A percentile compares a stretch with the other conserved stretches of the same genome.
Evolutionary conservation across 331 rosid genomes (phyloP).

Genomic region (Rhamnella rubrinervis): DNA sequence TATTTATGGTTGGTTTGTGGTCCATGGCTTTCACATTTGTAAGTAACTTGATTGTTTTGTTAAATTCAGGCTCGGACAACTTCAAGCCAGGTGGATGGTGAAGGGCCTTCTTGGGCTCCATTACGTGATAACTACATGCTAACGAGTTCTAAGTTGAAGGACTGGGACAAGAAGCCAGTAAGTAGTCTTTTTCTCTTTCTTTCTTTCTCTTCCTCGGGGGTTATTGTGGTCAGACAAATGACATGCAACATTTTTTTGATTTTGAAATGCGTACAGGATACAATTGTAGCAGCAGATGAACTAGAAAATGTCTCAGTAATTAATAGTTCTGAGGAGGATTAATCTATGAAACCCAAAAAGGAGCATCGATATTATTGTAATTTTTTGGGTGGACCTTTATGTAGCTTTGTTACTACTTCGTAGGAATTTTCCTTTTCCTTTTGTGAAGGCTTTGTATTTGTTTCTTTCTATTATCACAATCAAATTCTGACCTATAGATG

Average conservation of each 20-base stretch:
- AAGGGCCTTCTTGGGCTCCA: constrained; percentile 93
- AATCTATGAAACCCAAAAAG: constrained; percentile 6
- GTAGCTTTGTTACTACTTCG: constrained; percentile 9
- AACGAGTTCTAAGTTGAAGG: constrained; percentile 70
- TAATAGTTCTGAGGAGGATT: constrained; percentile 78
- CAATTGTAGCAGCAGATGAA: constrained; percentile 55
- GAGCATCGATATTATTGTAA: neutral
- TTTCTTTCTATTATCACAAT: neutral
- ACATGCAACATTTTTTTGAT: neutral
- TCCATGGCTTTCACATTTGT: neutral
- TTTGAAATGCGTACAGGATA: constrained; percentile 43
- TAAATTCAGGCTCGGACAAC: constrained; percentile 44
- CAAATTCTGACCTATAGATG: neutral
- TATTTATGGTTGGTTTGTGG: constrained; percentile 12
- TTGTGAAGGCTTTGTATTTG: neutral
- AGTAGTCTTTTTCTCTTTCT: constrained; percentile 25
- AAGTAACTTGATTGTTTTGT: constrained; percentile 10
- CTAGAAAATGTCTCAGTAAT: constrained; percentile 49
- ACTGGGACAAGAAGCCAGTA: constrained; percentile 89
- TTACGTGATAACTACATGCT: constrained; percentile 86
- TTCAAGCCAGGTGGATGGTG: constrained; percentile 39
- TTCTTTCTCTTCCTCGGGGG: neutral
- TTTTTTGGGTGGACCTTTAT: neutral
- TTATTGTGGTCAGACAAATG: neutral
- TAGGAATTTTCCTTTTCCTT: too few relatives aligned